Evolutionary conservation across 1,284 basidiomycete species (phyloP), one percentile per base, ranked within the genome.

Genomic region (Pseudozyma hubeiensis): DNA sequence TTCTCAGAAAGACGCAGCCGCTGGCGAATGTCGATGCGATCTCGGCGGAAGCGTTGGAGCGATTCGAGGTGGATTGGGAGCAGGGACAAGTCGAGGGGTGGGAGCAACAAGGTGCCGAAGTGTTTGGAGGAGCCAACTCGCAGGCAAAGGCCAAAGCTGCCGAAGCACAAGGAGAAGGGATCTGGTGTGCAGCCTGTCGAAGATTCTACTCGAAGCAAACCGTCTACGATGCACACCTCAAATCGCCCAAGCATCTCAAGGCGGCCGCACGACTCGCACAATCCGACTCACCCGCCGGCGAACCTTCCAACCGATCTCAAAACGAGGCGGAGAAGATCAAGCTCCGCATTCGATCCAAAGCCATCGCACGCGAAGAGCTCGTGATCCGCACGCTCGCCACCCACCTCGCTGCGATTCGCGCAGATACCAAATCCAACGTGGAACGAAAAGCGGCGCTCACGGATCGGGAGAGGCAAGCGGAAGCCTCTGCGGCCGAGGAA

Each of bases 111-210:
- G 89, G 90, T 7, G 77, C 79, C 0, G 58, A 61, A 52, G 55
- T 78, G 24, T 76, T 64, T 50, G 65, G 49, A n/a, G 45, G 41
- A 5, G 54, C 62, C 34, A 45, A 64, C 17, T 87, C 85, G 2
- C 67, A 72, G 29, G 72, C 75, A 16, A 74, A 80, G 33, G 66
- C 58, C 17, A 75, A 69, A 45, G 82, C 47, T 2, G 35, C 40
- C 7, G 54, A 35, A 30, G 24, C 29, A 11, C 7, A 40, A 40
- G 69, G 61, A 9, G 87, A 87, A 30, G 93, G 93, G 1, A 93
- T 98, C 61, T 99, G 96, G 96, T 99, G 97, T 87, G 88, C 91
- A 49, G 93, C 94, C 56, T 99, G 94, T 84, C 92, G 94, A 85
- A 94, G 95, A 82, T 88, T 89, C 68, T 99, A 98, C 85, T 90